Percentiles rank a stretch among this genome's conserved stretches.
These are phyloP conservation scores for Aspergillus fijiensis DNA, from an alignment of 2,329 filamentous ascomycete genomes.

Conservation along the genomic window DNA sequence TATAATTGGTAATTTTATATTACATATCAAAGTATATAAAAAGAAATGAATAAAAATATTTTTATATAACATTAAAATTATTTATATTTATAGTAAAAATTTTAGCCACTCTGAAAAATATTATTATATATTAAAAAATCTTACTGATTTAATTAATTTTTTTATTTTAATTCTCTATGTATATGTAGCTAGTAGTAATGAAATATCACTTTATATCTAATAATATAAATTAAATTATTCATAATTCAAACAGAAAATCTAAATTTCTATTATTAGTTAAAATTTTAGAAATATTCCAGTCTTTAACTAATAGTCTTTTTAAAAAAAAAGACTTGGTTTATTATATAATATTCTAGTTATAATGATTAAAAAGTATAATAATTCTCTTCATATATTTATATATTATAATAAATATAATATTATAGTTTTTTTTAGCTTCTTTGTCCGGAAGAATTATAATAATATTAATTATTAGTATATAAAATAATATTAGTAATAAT, in stretches of 20 bases:
- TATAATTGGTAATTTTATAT: neutral
- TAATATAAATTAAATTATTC: slow-evolving; percentile 13
- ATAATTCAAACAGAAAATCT: slow-evolving; percentile 7
- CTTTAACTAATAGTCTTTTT: neutral
- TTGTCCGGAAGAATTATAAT: neutral
- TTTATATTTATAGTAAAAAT: neutral
- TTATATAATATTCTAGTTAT: neutral
- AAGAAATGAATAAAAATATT: neutral
- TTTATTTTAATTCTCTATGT: neutral
- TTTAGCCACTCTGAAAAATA: no score
- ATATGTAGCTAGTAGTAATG: neutral
- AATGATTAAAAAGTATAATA: neutral
- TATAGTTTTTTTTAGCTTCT: neutral
- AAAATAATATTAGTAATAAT: neutral
- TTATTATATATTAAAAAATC: no score
- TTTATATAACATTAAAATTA: neutral
- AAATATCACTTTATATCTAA: neutral
- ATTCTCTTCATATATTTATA: neutral
- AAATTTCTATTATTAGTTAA: slow-evolving; percentile 1
- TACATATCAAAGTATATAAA: neutral
- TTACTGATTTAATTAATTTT: no score
- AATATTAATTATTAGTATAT: neutral
- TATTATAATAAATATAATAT: neutral
- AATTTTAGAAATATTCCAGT: neutral
- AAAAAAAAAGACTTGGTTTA: neutral